phyloP scores from a whole-genome alignment of 1,139 yeast genomes.

The Blastobotrys ciferrii region DNA sequence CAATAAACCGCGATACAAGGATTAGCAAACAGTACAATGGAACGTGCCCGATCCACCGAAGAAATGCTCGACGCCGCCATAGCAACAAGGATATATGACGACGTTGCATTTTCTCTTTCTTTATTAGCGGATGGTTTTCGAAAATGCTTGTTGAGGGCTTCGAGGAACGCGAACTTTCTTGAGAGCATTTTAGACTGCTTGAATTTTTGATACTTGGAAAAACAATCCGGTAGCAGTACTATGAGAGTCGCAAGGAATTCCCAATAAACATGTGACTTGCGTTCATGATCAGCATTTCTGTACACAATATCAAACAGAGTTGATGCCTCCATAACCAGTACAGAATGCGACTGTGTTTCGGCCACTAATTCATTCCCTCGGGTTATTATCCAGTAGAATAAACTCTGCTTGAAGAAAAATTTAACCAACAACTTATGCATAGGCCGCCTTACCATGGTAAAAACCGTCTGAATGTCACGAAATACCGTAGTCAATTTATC shows the following conservation, averaged over 20 bases:
- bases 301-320: conserved; percentile 15
- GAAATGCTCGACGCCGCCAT: conserved; percentile 30
- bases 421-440: conserved; percentile 46
- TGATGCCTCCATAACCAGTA: conserved; percentile 21
- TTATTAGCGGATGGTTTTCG: neutral
- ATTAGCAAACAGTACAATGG: conserved; percentile 46
- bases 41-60: conserved; percentile 47
- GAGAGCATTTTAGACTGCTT: conserved; percentile 2
- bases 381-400: conserved; percentile 57
- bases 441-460: neutral
- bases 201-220: conserved; percentile 6
- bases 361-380: conserved; percentile 49
- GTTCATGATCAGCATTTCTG: conserved; percentile 22
- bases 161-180: conserved; percentile 2
- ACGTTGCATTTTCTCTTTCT: conserved; percentile 4
- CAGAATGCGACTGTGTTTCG: conserved; percentile 31
- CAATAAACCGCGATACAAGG: conserved; percentile 37
- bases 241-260: conserved; percentile 36
- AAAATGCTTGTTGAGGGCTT: conserved; percentile 1
- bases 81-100: conserved; percentile 15
- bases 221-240: conserved; percentile 32
- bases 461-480: conserved; percentile 45
- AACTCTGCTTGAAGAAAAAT: conserved; percentile 49
- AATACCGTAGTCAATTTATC: conserved; percentile 42
- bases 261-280: conserved; percentile 25